phyloP scores from a whole-genome alignment of 257 asterid species.

The Eustoma russellianum region DNA sequence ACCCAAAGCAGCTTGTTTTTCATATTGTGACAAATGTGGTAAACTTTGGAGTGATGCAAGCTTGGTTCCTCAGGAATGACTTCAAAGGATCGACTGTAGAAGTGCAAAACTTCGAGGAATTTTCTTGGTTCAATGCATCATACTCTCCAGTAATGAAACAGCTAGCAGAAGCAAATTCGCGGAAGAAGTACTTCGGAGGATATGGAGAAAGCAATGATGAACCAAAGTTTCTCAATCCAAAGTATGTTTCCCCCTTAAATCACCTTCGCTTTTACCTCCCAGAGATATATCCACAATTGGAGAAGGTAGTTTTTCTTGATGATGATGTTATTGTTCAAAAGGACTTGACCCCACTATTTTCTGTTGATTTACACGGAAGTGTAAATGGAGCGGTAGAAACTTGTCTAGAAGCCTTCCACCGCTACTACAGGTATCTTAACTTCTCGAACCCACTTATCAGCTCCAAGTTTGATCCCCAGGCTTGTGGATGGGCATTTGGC shows the following conservation, averaged over 20 bases:
- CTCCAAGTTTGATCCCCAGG: conserved; percentile 77
- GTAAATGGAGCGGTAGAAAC: conserved; percentile 95
- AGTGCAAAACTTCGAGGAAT: conserved; percentile 61
- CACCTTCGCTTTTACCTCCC: conserved; percentile 85
- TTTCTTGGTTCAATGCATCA: conserved; percentile 63
- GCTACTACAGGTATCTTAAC: conserved; percentile 71
- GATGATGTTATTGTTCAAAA: conserved; percentile 82
- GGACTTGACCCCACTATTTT: conserved; percentile 72
- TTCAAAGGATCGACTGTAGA: conserved; percentile 65
- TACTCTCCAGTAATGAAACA: conserved; percentile 60
- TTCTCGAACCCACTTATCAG: conserved; percentile 74
- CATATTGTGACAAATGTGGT: conserved; percentile 68
- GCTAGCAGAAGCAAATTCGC: conserved; percentile 22
- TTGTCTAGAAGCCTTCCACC: conserved; percentile 80
- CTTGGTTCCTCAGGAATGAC: conserved; percentile 70
- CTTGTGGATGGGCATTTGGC: conserved; percentile 95
- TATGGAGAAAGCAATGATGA: conserved; percentile 29
- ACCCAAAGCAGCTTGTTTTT: conserved; percentile 76
- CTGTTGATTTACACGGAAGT: conserved; percentile 75
- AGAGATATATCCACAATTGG: conserved; percentile 70
- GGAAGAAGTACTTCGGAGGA: conserved; percentile 32
- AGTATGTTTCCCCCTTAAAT: conserved; percentile 47
- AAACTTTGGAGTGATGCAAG: conserved; percentile 70
- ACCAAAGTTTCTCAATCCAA: conserved; percentile 50
- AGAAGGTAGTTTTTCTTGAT: conserved; percentile 75